Conservation (phyloP, 495 filamentous ascomycete genomes). For the Aeminium ludgeri region DNA sequence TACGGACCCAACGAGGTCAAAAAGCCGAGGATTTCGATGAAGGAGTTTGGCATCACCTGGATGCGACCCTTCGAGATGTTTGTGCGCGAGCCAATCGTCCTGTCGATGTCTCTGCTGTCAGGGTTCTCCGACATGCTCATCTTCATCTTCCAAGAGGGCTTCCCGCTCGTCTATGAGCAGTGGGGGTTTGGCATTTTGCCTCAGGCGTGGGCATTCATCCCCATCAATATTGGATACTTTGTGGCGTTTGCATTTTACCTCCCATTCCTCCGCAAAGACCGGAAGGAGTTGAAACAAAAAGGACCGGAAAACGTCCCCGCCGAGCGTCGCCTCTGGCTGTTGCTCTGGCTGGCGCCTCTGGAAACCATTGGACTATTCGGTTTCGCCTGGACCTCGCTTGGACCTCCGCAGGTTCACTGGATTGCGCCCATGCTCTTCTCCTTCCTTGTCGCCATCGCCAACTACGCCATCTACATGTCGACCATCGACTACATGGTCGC, state of each 20-base stretch:
- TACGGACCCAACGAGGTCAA: constrained; percentile 20
- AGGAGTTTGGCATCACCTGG: constrained; percentile 7
- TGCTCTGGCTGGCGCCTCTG: constrained; percentile 43
- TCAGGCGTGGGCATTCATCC: constrained; percentile 44
- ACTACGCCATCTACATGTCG: constrained; percentile 56
- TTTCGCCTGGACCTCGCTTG: constrained; percentile 45
- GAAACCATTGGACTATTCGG: constrained; percentile 47
- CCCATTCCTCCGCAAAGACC: constrained; percentile 40
- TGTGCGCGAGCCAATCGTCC: constrained; percentile 55
- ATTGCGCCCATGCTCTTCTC: constrained; percentile 46
- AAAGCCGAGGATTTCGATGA: constrained; percentile 26
- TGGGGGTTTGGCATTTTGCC: constrained; percentile 41
- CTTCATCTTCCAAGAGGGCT: constrained; percentile 59
- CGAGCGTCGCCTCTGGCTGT: constrained; percentile 38
- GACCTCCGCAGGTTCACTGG: constrained; percentile 40
- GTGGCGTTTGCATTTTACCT: constrained; percentile 47
- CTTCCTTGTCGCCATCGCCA: constrained; percentile 48
- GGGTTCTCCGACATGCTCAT: constrained; percentile 67
- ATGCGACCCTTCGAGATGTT: constrained; percentile 33
- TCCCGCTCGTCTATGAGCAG: constrained; percentile 43
- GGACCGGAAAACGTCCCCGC: constrained; percentile 40
- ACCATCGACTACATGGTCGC: constrained; percentile 51
- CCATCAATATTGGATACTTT: constrained; percentile 46
- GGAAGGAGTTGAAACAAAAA: constrained; percentile 30
- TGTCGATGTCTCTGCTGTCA: constrained; percentile 50